phyloP scores from a whole-genome alignment of 2,329 filamentous ascomycete species.

The Emericellopsis cladophorae region DNA sequence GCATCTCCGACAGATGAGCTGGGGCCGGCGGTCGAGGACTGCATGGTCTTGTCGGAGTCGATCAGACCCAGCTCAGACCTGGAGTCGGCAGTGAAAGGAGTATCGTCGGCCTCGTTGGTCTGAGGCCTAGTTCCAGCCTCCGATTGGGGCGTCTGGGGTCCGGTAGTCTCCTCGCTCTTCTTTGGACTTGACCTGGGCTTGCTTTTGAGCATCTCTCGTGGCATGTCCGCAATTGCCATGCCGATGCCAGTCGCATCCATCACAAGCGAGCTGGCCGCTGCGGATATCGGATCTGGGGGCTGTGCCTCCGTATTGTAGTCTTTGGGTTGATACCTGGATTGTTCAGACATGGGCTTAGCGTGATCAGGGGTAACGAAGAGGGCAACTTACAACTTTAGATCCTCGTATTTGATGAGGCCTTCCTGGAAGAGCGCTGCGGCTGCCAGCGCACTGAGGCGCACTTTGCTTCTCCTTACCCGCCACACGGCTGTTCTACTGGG shows the following conservation, averaged over 20 bases:
- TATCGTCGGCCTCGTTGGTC: background rate
- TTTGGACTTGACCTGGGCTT: background rate
- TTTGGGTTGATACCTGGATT: constrained; percentile 28
- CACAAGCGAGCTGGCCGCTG: constrained; percentile 65
- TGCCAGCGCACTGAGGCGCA: constrained; percentile 59
- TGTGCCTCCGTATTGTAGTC: constrained; percentile 72
- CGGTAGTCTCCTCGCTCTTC: background rate
- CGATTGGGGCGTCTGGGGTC: no score
- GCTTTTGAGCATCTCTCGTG: constrained; percentile 39
- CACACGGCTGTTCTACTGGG: constrained; percentile 61
- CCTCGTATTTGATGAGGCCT: constrained; percentile 51
- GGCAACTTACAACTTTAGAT: constrained; percentile 55
- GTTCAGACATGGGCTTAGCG: background rate
- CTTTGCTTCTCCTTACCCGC: constrained; percentile 55
- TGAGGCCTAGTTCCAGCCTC: background rate
- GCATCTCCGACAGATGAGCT: background rate
- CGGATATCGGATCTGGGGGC: constrained; percentile 67
- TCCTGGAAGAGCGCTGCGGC: constrained; percentile 55
- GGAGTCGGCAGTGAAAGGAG: background rate
- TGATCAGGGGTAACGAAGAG: background rate
- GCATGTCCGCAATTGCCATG: constrained; percentile 70
- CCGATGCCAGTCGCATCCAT: constrained; percentile 71
- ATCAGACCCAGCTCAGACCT: no score
- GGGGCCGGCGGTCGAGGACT: background rate
- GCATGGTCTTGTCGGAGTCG: background rate